These are phyloP conservation scores for Hortiboletus flavorubellus DNA, from an alignment of 768 basidiomycete species.

Conservation along the genomic window DNA sequence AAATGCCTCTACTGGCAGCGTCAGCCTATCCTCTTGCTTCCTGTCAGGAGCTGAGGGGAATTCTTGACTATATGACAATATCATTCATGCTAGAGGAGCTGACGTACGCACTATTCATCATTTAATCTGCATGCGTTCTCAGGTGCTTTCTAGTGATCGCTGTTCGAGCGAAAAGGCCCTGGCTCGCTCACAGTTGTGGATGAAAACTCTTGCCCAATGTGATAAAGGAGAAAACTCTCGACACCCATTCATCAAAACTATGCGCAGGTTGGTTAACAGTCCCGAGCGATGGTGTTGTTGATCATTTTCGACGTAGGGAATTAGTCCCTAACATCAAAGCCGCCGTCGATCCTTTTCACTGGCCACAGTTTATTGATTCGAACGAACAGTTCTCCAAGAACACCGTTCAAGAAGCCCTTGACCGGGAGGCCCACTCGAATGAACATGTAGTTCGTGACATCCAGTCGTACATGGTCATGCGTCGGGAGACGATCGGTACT, in stretches of 20 bases:
- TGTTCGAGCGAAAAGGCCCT: constrained; percentile 20
- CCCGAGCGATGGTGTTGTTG: neutral
- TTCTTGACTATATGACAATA: constrained; percentile 27
- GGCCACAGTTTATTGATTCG: constrained; percentile 25
- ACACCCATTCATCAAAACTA: constrained; percentile 25
- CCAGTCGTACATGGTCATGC: constrained; percentile 27
- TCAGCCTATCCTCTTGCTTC: constrained; percentile 24
- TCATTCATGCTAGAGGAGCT: constrained; percentile 32
- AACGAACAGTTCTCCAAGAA: constrained; percentile 21
- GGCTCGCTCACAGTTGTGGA: constrained; percentile 22
- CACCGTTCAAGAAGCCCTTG: constrained; percentile 24
- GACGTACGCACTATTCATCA: constrained; percentile 16
- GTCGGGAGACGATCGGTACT: constrained; percentile 29
- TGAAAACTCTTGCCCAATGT: constrained; percentile 18
- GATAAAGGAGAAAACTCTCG: constrained; percentile 13
- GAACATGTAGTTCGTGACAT: constrained; percentile 13
- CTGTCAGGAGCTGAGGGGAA: constrained; percentile 18
- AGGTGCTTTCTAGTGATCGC: constrained; percentile 19
- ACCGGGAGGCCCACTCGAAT: constrained; percentile 22
- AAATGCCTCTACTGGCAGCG: constrained; percentile 26
- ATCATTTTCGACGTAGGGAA: constrained; percentile 13
- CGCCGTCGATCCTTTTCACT: constrained; percentile 25
- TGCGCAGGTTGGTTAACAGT: constrained; percentile 21
- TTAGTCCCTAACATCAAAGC: constrained; percentile 23
- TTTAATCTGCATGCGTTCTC: neutral